Percentiles rank a stretch among this genome's conserved stretches.
phyloP scores from a whole-genome alignment of 345 rosid genomes.

The Lepidium africanum region DNA sequence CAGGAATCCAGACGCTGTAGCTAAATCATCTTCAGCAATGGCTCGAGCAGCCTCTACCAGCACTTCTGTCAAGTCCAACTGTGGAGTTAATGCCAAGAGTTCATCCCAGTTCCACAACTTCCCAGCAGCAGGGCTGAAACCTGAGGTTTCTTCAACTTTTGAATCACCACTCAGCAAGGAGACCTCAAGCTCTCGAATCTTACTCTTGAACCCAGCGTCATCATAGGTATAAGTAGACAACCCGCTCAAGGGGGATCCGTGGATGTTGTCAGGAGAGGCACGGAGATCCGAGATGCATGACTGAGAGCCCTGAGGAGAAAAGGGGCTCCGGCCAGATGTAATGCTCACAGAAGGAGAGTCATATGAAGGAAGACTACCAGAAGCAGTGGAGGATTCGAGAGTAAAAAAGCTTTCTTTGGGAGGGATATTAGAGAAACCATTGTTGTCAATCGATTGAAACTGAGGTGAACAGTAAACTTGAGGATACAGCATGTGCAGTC shows the following conservation, averaged over 20 bases:
- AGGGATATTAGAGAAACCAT: slow-evolving; percentile 35
- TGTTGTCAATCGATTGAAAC: slow-evolving; percentile 45
- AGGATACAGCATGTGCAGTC: slow-evolving; percentile 44
- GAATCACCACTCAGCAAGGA: slow-evolving; percentile 62
- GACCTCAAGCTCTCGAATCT: slow-evolving; percentile 62
- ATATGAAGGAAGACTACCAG: slow-evolving; percentile 30
- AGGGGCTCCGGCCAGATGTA: slow-evolving; percentile 61
- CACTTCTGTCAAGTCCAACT: slow-evolving; percentile 48
- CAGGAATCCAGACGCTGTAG: slow-evolving; percentile 50
- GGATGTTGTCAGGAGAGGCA: slow-evolving; percentile 54
- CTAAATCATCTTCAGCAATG: slow-evolving; percentile 38
- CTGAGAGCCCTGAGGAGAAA: slow-evolving; percentile 80
- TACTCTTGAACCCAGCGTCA: slow-evolving; percentile 43
- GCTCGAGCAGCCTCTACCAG: slow-evolving; percentile 65
- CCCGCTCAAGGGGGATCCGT: slow-evolving; percentile 77
- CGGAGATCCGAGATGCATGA: slow-evolving; percentile 67
- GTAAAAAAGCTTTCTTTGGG: slow-evolving; percentile 59
- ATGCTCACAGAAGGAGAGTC: slow-evolving; percentile 70
- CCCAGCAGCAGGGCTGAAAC: slow-evolving; percentile 28
- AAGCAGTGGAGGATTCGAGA: slow-evolving; percentile 69
- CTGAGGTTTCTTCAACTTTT: slow-evolving; percentile 37
- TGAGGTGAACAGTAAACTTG: slow-evolving; percentile 42
- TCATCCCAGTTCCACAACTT: slow-evolving; percentile 41
- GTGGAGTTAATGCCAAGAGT: slow-evolving; percentile 47
- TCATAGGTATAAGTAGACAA: slow-evolving; percentile 46